These are phyloP conservation scores for Pyracantha coccinea DNA, from an alignment of 331 rosid genomes.

Conservation along the genomic window DNA sequence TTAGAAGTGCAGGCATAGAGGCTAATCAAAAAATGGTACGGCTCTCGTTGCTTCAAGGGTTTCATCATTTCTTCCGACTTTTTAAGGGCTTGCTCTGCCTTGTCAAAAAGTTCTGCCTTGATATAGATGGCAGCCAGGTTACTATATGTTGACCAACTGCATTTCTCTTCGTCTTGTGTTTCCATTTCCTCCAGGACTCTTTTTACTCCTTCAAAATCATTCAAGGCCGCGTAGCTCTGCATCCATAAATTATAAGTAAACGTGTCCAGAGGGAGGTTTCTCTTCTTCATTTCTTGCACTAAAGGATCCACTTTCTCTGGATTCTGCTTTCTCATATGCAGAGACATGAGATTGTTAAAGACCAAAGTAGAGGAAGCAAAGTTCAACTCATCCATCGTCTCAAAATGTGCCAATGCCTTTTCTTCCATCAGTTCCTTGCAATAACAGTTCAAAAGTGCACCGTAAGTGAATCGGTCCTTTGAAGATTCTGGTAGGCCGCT, in stretches of 20 bases:
- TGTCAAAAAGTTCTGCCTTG: no score
- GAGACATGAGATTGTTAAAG: conserved; percentile 50
- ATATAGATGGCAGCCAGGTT: no score
- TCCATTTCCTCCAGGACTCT: no score
- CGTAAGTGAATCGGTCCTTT: conserved; percentile 48
- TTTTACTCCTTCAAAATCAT: conserved; percentile 37
- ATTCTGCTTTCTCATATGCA: conserved; percentile 55
- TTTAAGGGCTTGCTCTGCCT: no score
- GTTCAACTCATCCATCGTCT: conserved; percentile 43
- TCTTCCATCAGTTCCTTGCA: conserved; percentile 54
- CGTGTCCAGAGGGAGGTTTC: conserved; percentile 29
- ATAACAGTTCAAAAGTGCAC: conserved; percentile 63
- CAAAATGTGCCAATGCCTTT: conserved; percentile 48
- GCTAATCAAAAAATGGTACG: no score
- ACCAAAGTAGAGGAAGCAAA: conserved; percentile 31
- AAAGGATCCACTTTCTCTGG: conserved; percentile 45
- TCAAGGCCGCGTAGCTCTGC: conserved; percentile 46
- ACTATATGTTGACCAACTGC: no score
- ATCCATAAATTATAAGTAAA: conserved; percentile 55
- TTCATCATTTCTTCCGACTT: no score
- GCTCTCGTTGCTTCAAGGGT: no score
- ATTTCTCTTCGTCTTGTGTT: no score
- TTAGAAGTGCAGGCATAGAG: no score
- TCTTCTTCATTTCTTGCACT: conserved; percentile 48
- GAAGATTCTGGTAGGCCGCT: conserved; percentile 27